Evolutionary conservation across 257 asterid species (phyloP), one percentile per base, ranked within the genome.

Genomic region (Ligustrum vulgare): DNA sequence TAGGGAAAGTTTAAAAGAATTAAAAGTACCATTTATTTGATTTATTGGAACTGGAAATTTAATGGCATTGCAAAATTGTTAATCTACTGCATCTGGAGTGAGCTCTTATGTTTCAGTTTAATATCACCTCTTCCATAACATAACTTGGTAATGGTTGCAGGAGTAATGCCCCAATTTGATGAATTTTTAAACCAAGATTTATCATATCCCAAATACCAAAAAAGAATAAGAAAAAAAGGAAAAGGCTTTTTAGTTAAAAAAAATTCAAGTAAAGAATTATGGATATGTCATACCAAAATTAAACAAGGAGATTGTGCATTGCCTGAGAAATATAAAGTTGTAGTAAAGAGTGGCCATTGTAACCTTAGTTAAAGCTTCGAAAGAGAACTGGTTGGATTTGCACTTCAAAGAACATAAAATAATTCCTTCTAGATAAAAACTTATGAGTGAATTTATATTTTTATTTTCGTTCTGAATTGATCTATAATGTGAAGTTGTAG

Each of bases 381-480:
- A 85, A 15, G 97, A 93, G 3, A 89, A 84, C 79, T 90, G 98
- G 98, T 77, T 85, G 87, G 97, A 94, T 82, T 78, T 92, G 87
- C 91, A 92, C 86, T 87, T 76, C 87, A 94, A 94, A 76, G 98
- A 92, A 76, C 97, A 94, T 63, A 92, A 89, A 93, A 97, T 92
- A 75, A 74, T 66, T 72, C 16, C 13, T 70, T 22, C 23, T 13
- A 23, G 6, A 33, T 47, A 15, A 39, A 7, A 69, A 32, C 45
- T 23, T 43, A 20, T 7, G 49, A 0, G 75, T 72, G 18, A 58
- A 36, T 1, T 5, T 60, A 13, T 10, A 5, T 31, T 51, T 15
- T 68, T 60, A 8, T 8, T 13, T 13, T 5, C 2, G 37, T 16
- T 39, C 18, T 9, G 13, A 49, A 43, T 69, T 87, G 31, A 75